These are phyloP conservation scores for Triticum turgidum DNA, from an alignment of 176 grass and related monocot genomes.

Conservation along the genomic window DNA sequence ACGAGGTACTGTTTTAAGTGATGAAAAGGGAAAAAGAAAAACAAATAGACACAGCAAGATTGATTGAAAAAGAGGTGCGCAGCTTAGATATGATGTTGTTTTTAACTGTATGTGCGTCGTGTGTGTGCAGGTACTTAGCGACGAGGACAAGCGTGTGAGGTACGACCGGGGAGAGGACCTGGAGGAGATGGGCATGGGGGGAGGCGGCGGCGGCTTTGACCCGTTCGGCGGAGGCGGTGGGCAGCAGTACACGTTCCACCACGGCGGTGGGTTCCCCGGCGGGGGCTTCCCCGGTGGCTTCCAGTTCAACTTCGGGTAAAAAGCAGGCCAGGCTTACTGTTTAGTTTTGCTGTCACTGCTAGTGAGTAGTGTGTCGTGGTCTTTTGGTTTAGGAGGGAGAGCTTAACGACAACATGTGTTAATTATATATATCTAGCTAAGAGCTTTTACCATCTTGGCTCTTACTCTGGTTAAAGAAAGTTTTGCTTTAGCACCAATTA, in stretches of 20 bases:
- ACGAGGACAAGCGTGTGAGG: conserved; percentile 88
- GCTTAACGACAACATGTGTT: not conserved
- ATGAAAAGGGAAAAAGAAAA: not conserved
- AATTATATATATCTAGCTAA: not conserved
- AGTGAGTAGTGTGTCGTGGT: too few species aligned
- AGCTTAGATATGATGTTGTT: not conserved
- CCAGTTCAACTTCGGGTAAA: conserved; percentile 57
- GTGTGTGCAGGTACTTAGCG: conserved; percentile 70
- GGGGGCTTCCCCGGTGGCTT: conserved; percentile 63
- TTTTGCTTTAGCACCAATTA: not conserved
- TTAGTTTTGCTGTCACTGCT: not conserved
- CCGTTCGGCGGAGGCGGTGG: conserved; percentile 63
- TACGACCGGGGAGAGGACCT: conserved; percentile 93
- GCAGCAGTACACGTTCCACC: conserved; percentile 83
- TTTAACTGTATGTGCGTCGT: not conserved
- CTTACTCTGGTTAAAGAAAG: not conserved
- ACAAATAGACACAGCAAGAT: not conserved
- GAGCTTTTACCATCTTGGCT: not conserved
- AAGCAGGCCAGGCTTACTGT: not conserved
- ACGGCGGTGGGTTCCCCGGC: conserved; percentile 61
- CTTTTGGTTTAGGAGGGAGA: not conserved
- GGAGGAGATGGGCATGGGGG: conserved; percentile 75
- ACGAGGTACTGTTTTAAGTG: conserved; percentile 63
- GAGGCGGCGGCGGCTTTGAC: conserved; percentile 69
- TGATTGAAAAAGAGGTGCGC: not conserved